A percentile compares a stretch with the other conserved stretches of the same genome.
phyloP scores from a whole-genome alignment of 2,329 filamentous ascomycete genomes.

The Emmonsia crescens region DNA sequence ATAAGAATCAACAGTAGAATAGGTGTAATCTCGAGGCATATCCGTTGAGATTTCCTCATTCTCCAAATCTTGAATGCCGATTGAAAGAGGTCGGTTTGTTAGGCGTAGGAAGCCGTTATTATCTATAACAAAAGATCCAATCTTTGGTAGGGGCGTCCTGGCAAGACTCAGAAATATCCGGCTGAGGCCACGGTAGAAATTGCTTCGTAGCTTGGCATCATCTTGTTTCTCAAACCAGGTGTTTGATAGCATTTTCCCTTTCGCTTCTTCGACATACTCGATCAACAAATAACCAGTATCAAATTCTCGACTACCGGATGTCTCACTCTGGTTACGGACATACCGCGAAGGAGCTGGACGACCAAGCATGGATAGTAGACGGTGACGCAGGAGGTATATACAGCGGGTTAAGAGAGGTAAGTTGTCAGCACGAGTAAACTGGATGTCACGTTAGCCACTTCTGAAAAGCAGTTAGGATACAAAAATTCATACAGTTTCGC shows the following conservation, averaged over 20 bases:
- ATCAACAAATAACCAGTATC: slow-evolving; percentile 8
- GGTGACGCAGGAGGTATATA: not conserved
- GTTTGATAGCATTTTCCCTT: slow-evolving; percentile 9
- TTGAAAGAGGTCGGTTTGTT: slow-evolving; percentile 14
- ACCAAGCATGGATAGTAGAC: not conserved
- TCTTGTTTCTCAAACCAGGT: slow-evolving; percentile 3
- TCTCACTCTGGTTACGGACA: not conserved
- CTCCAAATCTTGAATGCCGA: slow-evolving; percentile 14
- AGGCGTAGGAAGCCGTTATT: slow-evolving; percentile 8
- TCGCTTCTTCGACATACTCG: slow-evolving; percentile 7
- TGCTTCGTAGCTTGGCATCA: slow-evolving; percentile 5
- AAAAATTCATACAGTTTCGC: not conserved
- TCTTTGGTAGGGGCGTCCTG: slow-evolving; percentile 2
- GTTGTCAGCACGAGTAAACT: not conserved
- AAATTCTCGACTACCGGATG: not conserved
- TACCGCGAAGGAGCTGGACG: not conserved
- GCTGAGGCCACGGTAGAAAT: slow-evolving; percentile 8
- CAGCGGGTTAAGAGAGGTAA: not conserved
- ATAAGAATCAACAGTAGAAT: slow-evolving; percentile 15
- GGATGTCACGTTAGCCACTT: not conserved
- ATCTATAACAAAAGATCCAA: slow-evolving; percentile 14
- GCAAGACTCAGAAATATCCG: slow-evolving; percentile 7
- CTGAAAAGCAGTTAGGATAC: not conserved
- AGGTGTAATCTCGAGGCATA: slow-evolving; percentile 15
- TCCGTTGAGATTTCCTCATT: slow-evolving; percentile 15